Conservation (phyloP, 2,329 filamentous ascomycete genomes). For the Incumbomyces lentus region DNA sequence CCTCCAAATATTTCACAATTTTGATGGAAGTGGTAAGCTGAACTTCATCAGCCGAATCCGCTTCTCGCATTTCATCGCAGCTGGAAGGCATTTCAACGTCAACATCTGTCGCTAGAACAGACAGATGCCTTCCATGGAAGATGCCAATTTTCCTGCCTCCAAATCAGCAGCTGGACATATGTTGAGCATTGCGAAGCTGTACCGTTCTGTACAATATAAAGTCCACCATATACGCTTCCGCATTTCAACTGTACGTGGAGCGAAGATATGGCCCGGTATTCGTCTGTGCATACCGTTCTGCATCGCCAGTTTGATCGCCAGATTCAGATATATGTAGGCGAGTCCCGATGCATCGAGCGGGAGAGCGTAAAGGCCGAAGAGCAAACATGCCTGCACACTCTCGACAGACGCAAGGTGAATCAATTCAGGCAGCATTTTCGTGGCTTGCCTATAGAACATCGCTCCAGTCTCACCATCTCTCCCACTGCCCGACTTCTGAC, state of each 20-base stretch:
- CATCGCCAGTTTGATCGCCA: slow-evolving; percentile 48
- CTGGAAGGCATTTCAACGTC: slow-evolving; percentile 45
- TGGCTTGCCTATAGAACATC: slow-evolving; percentile 47
- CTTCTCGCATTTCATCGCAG: slow-evolving; percentile 34
- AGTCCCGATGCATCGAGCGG: slow-evolving; percentile 48
- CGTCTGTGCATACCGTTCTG: slow-evolving; percentile 52
- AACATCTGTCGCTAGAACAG: slow-evolving; percentile 43
- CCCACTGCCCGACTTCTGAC: slow-evolving; percentile 23
- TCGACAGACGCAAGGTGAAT: slow-evolving; percentile 47
- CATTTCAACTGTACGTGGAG: slow-evolving; percentile 40
- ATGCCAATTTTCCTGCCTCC: slow-evolving; percentile 42
- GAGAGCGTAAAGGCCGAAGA: slow-evolving; percentile 47
- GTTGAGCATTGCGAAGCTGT: slow-evolving; percentile 11
- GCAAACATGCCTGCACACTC: slow-evolving; percentile 48
- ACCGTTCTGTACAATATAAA: slow-evolving; percentile 48
- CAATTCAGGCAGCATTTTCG: slow-evolving; percentile 45
- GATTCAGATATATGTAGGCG: slow-evolving; percentile 47
- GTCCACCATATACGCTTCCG: slow-evolving; percentile 50
- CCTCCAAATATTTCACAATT: slow-evolving; percentile 32
- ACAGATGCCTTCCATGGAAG: slow-evolving; percentile 46
- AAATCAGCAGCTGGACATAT: slow-evolving; percentile 8
- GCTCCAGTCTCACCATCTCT: slow-evolving; percentile 45
- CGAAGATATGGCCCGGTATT: slow-evolving; percentile 38
- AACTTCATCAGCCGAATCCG: slow-evolving; percentile 33
- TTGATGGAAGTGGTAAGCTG: slow-evolving; percentile 40